These are phyloP conservation scores for Canavalia gladiata DNA, from an alignment of 306 rosid genomes.

Conservation along the genomic window DNA sequence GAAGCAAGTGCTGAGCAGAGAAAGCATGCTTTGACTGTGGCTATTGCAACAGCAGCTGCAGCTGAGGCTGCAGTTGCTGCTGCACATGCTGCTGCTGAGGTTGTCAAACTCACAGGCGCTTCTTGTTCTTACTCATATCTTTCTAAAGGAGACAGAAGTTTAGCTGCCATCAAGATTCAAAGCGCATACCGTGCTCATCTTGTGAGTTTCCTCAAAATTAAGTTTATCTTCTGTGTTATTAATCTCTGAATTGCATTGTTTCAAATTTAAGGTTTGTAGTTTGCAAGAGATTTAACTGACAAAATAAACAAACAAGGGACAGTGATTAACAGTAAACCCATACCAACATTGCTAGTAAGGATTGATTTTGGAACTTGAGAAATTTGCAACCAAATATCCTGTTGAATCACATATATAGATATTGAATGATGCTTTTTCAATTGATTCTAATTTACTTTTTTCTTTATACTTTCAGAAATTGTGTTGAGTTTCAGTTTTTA, in stretches of 20 bases:
- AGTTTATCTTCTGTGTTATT: not conserved
- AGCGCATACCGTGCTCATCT: conserved; percentile 83
- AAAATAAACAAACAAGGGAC: not conserved
- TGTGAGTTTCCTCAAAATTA: conserved; percentile 56
- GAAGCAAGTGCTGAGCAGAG: conserved; percentile 81
- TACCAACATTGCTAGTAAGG: not conserved
- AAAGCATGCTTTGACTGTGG: conserved; percentile 83
- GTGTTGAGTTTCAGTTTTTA: conserved; percentile 15
- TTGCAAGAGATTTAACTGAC: conserved; percentile 4
- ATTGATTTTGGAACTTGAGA: not conserved
- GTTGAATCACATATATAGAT: not conserved
- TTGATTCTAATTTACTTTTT: not conserved
- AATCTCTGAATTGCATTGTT: not conserved
- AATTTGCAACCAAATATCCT: not conserved
- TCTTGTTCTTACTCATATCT: conserved; percentile 50
- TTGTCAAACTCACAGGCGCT: conserved; percentile 70
- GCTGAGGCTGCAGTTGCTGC: conserved; percentile 94
- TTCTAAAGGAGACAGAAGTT: conserved; percentile 53
- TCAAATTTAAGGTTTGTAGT: conserved; percentile 5
- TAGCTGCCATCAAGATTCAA: conserved; percentile 82
- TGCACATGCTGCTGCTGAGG: conserved; percentile 90
- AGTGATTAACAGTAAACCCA: not conserved
- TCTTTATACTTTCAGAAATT: not conserved
- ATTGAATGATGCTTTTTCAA: not conserved
- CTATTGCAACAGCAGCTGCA: conserved; percentile 84